Base-by-base conservation (phyloP, 352 stramenopile genomes). In the Hyphochytrium catenoides region DNA sequence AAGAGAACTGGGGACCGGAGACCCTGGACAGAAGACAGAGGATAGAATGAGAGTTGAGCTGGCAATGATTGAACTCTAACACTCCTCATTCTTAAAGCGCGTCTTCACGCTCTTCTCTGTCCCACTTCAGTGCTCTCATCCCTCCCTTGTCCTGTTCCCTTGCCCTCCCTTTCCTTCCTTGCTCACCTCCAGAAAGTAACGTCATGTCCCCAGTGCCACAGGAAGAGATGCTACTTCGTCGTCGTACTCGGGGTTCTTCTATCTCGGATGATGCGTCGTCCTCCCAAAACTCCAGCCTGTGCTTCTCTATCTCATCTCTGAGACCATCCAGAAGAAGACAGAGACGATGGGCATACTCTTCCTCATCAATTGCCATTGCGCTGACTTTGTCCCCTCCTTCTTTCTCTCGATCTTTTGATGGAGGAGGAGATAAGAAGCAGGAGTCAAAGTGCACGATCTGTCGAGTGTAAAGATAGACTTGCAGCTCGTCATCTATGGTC, bases 401-500 rank as follows among this genome's bases (percentile, higher is more conserved):
- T 5, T 14, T 22, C 2, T 40, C 3, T 16, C 31, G 5, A 26
- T 31, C 14, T 50, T 26, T 3, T 32, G 12, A 8, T 6, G 26
- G 17, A 49, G 39, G 23, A 45, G 43, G 20, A 54, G 48, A 14
- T 38, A 32, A 14, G 4, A 73, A 42, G 0, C 62, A 59, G 1
- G 57, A 43, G 0, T 63, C 51, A 28, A 83, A 83, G 35, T 79
- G 63, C 15, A 83, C 65, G 4, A 78, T 60, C 39, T 83, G 68
- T 2, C 68, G 63, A 8, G 68, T 83, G 62, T 63, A 83, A n/a
- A 83, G 41, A 31, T 79, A 82, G 31, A 82, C 65, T 23, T 82
- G 62, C 0, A 82, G 49, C 39, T 82, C 68, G 22, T 82, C 68
- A 0, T 57, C 70, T 30, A 83, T 74, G 23, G 64, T 57, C 51